Conservation (phyloP, 2,329 filamentous ascomycete genomes). For the Colletotrichum sp. region DNA sequence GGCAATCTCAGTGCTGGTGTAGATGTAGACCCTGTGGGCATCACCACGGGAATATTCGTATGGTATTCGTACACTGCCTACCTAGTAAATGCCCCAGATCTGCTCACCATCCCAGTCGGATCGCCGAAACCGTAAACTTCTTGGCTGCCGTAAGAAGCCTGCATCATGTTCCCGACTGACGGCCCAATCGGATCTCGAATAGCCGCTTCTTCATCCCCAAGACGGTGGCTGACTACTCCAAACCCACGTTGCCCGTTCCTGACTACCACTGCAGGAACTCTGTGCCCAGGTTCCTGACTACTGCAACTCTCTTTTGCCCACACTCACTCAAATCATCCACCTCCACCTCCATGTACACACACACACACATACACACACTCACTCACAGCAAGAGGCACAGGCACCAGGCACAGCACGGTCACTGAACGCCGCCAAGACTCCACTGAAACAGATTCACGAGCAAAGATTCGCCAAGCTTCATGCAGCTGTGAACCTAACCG, state of each 20-base stretch:
- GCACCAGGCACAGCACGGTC: conserved; percentile 16
- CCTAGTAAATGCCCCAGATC: neutral
- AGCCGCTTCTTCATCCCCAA: neutral
- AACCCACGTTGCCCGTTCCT: neutral
- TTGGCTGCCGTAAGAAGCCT: conserved; percentile 16
- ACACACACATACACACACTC: neutral
- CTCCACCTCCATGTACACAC: neutral
- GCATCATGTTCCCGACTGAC: conserved; percentile 4
- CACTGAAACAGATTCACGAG: conserved; percentile 17
- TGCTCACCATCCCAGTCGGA: conserved; percentile 9
- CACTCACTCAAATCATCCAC: neutral
- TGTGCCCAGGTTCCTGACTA: neutral
- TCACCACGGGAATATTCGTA: neutral
- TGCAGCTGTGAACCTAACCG: conserved; percentile 8
- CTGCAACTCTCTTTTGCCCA: neutral
- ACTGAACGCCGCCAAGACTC: conserved; percentile 4
- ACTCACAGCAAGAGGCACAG: neutral
- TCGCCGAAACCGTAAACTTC: conserved; percentile 20
- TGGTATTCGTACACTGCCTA: neutral
- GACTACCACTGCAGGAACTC: neutral
- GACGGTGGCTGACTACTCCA: neutral
- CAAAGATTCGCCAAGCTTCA: conserved; percentile 22
- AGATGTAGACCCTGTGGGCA: neutral
- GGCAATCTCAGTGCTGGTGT: neutral
- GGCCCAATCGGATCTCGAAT: conserved; percentile 15